phyloP scores from a whole-genome alignment of 495 filamentous ascomycete species.

The Penicillium coffeae region DNA sequence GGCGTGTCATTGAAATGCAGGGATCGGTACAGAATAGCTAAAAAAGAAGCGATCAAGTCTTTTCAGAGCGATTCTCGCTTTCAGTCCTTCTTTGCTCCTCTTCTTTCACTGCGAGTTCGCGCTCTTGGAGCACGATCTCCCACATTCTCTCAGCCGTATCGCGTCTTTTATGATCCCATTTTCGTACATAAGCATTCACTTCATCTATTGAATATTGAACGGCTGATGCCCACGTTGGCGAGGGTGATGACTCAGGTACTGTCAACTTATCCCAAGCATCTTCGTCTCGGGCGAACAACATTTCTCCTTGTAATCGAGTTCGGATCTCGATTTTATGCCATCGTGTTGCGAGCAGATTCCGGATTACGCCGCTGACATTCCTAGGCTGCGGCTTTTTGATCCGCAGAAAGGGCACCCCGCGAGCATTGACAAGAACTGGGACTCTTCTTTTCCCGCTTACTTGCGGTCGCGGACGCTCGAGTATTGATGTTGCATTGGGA shows the following conservation, averaged over 20 bases:
- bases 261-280: constrained; percentile 51
- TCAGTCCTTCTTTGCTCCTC: constrained; percentile 9
- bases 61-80: background rate
- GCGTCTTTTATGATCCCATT: constrained; percentile 23
- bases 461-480: constrained; percentile 43
- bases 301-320: constrained; percentile 26
- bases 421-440: constrained; percentile 55
- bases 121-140: constrained; percentile 41
- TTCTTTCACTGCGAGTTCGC: constrained; percentile 33
- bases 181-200: constrained; percentile 17
- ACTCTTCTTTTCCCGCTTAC: constrained; percentile 53
- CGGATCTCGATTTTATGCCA: constrained; percentile 30
- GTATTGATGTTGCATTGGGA: constrained; percentile 38
- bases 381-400: constrained; percentile 65
- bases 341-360: constrained; percentile 45
- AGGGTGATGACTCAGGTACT: constrained; percentile 19
- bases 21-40: too few species aligned
- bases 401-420: constrained; percentile 65
- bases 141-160: constrained; percentile 38
- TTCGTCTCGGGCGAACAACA: constrained; percentile 49
- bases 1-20: too few species aligned
- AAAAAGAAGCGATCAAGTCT: too few species aligned
- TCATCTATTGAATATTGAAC: constrained; percentile 15
- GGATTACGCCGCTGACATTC: constrained; percentile 53
- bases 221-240: constrained; percentile 26